These are phyloP conservation scores for Fraxinus pennsylvanica DNA, from an alignment of 257 asterid species.

Conservation along the genomic window DNA sequence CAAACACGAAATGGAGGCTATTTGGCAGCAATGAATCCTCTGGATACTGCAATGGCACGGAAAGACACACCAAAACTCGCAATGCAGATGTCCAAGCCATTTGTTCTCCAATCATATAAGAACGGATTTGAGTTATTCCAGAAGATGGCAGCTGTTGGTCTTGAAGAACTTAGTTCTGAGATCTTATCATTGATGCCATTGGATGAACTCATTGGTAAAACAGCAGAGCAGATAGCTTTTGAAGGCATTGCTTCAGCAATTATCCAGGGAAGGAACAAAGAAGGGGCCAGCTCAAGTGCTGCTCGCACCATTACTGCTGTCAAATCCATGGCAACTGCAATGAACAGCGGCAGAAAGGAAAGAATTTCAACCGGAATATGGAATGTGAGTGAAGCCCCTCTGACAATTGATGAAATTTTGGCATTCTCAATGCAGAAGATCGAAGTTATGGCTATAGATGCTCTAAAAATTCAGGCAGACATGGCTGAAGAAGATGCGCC, in stretches of 20 bases:
- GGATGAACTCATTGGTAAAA: constrained; percentile 80
- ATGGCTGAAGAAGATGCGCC: constrained; percentile 74
- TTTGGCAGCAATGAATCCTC: constrained; percentile 77
- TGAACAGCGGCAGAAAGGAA: constrained; percentile 61
- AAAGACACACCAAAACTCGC: constrained; percentile 79
- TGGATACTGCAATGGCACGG: constrained; percentile 39
- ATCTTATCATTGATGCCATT: constrained; percentile 65
- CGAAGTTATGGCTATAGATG: constrained; percentile 73
- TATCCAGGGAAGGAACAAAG: constrained; percentile 72
- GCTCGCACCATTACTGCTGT: constrained; percentile 68
- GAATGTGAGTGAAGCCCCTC: constrained; percentile 65
- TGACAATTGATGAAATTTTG: constrained; percentile 56
- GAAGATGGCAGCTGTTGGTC: constrained; percentile 67
- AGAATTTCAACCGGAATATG: constrained; percentile 75
- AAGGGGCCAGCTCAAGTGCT: constrained; percentile 85
- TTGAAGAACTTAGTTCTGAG: constrained; percentile 60
- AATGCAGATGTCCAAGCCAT: constrained; percentile 77
- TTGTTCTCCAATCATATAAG: constrained; percentile 45
- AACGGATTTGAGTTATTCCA: constrained; percentile 70
- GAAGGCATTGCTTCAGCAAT: constrained; percentile 92
- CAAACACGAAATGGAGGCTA: constrained; percentile 90
- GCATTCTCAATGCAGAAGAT: constrained; percentile 76
- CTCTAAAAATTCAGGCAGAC: constrained; percentile 72
- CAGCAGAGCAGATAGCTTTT: constrained; percentile 91
- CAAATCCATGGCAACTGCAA: constrained; percentile 67